Conservation (phyloP, 176 grass and related monocot species). For the Calamus simplicifolius region DNA sequence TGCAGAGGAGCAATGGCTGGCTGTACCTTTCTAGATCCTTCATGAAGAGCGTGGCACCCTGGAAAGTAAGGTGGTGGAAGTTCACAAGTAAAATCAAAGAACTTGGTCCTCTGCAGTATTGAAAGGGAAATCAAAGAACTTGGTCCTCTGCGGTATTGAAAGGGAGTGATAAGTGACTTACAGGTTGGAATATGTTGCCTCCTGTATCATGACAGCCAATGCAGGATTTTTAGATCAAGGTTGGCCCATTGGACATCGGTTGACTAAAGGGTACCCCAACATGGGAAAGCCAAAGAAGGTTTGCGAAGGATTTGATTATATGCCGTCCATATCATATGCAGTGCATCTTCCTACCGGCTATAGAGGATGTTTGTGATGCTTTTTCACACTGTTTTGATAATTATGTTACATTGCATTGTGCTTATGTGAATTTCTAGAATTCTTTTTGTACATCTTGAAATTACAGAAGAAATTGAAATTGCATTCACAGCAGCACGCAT, state of each 20-base stretch:
- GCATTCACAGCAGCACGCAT: too few relatives aligned
- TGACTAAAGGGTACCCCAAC: constrained; percentile 39
- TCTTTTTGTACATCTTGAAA: too few relatives aligned
- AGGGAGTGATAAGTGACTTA: constrained; percentile 25
- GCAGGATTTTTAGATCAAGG: constrained; percentile 69
- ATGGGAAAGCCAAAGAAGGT: background rate
- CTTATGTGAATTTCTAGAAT: too few relatives aligned
- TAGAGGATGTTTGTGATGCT: too few relatives aligned
- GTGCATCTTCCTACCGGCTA: too few relatives aligned
- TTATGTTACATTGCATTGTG: too few relatives aligned
- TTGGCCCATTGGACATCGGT: constrained; percentile 37
- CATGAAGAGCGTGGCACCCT: constrained; percentile 82
- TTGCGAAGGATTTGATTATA: too few relatives aligned
- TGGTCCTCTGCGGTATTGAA: background rate
- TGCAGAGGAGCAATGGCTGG: background rate
- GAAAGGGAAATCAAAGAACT: too few relatives aligned
- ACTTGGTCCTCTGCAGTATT: too few relatives aligned
- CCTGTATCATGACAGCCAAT: constrained; percentile 94
- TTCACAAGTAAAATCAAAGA: background rate
- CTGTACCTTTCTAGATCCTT: constrained; percentile 83
- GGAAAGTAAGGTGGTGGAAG: constrained; percentile 9
- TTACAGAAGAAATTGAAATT: too few relatives aligned
- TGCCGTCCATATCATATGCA: too few relatives aligned
- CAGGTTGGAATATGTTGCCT: constrained; percentile 83
- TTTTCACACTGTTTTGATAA: too few relatives aligned